These are phyloP conservation scores for Cladorrhinum sp. DNA, from an alignment of 2,329 filamentous ascomycete genomes.

Conservation along the genomic window DNA sequence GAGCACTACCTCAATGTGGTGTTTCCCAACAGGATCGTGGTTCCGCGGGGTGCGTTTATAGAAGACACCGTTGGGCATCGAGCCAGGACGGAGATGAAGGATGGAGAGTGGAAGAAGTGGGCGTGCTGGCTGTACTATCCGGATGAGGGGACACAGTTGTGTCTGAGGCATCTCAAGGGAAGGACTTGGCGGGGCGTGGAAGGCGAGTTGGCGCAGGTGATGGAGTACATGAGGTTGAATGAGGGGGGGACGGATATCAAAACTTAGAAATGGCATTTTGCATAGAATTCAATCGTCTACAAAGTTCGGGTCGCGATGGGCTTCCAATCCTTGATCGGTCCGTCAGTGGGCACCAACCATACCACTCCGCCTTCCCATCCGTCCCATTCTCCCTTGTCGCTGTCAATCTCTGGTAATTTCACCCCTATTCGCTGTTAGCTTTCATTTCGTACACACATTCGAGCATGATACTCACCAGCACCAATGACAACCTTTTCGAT, in stretches of 20 bases:
- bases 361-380: slow-evolving; percentile 33
- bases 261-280: background rate
- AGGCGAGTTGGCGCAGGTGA: slow-evolving; percentile 22
- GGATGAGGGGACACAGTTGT: slow-evolving; percentile 42
- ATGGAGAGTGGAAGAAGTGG: slow-evolving; percentile 50
- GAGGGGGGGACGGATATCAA: background rate
- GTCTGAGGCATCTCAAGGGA: slow-evolving; percentile 50
- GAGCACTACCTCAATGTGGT: slow-evolving; percentile 49
- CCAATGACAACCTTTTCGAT: slow-evolving; percentile 26
- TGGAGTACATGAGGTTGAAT: slow-evolving; percentile 26
- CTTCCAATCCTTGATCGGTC: slow-evolving; percentile 30
- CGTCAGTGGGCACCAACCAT: slow-evolving; percentile 34
- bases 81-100: slow-evolving; percentile 55
- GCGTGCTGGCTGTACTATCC: slow-evolving; percentile 56
- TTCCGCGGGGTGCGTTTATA: slow-evolving; percentile 53
- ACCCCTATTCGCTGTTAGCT: slow-evolving; percentile 1
- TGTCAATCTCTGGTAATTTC: slow-evolving; percentile 10
- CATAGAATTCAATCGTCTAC: slow-evolving; percentile 7
- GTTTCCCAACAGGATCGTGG: slow-evolving; percentile 48
- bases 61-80: slow-evolving; percentile 55
- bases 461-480: slow-evolving; percentile 17
- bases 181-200: slow-evolving; percentile 47
- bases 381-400: background rate
- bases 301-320: slow-evolving; percentile 31
- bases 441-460: background rate